Evolutionary conservation across 352 stramenopile genomes (phyloP).

Genomic region (Phytophthora multivora): DNA sequence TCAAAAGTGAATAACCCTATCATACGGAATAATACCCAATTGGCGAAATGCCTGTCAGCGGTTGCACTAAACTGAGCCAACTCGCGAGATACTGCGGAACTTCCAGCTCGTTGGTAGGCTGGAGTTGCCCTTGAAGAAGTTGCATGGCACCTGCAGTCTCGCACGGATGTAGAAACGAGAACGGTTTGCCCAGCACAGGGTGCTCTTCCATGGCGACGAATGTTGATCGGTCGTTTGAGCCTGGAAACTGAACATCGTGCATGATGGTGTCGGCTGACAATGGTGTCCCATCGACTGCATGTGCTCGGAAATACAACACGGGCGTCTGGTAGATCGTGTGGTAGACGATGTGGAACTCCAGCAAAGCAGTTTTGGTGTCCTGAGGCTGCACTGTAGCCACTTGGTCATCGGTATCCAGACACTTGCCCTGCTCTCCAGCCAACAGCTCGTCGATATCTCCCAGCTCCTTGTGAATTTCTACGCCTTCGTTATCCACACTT

Average conservation of each 20-base stretch:
- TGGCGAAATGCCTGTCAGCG: conserved; percentile 59
- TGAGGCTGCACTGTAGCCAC: not conserved
- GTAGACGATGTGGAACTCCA: conserved; percentile 86
- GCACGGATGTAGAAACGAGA: conserved; percentile 80
- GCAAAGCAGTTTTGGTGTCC: conserved; percentile 37
- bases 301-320: conserved; percentile 70
- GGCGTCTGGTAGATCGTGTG: conserved; percentile 78
- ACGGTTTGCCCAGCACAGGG: conserved; percentile 65
- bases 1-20: conserved; percentile 26
- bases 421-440: conserved; percentile 19
- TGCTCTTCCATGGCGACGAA: conserved; percentile 76
- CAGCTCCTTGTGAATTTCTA: not conserved
- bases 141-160: conserved; percentile 74
- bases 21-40: conserved; percentile 40
- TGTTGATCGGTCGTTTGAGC: conserved; percentile 29
- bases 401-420: conserved; percentile 2
- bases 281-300: conserved; percentile 45
- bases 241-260: conserved; percentile 37
- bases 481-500: not conserved
- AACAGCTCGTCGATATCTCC: conserved; percentile 24
- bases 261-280: conserved; percentile 27
- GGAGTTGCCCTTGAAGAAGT: conserved; percentile 47
- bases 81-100: conserved; percentile 54
- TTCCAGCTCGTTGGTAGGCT: not conserved
- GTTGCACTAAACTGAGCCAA: conserved; percentile 81